phyloP scores from a whole-genome alignment of 768 basidiomycete genomes.

The Tylopilus rubrobrunneus region DNA sequence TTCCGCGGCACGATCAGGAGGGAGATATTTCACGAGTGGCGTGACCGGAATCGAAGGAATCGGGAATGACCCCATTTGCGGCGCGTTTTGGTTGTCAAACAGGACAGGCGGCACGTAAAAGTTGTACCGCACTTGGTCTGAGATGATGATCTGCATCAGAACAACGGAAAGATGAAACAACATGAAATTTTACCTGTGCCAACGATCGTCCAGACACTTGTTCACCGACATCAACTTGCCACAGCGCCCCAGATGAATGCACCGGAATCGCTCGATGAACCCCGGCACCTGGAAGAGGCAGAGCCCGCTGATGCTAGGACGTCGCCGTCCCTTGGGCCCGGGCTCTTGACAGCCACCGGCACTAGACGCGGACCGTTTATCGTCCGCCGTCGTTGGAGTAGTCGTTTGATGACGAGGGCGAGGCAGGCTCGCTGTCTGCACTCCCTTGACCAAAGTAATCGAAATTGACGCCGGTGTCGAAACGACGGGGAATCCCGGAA shows the following conservation, averaged over 20 bases:
- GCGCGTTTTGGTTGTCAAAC: constrained; percentile 75
- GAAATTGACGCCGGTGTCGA: constrained; percentile 56
- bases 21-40: constrained; percentile 88
- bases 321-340: constrained; percentile 51
- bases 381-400: constrained; percentile 80
- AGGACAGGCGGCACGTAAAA: constrained; percentile 87
- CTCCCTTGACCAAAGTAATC: constrained; percentile 51
- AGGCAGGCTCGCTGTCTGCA: constrained; percentile 66
- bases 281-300: constrained; percentile 61
- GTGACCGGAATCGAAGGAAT: constrained; percentile 81
- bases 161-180: constrained; percentile 1
- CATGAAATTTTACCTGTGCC: constrained; percentile 61
- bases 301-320: constrained; percentile 78
- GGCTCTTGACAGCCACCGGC: constrained; percentile 41
- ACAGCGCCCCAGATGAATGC: constrained; percentile 76
- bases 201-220: constrained; percentile 92
- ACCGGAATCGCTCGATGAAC: constrained; percentile 61
- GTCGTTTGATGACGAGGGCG: constrained; percentile 58
- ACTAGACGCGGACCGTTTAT: constrained; percentile 71
- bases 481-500: constrained; percentile 68
- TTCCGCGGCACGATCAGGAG: constrained; percentile 83
- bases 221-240: constrained; percentile 90
- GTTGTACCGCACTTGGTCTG: constrained; percentile 90
- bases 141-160: constrained; percentile 18
- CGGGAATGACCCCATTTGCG: constrained; percentile 69